phyloP scores from a whole-genome alignment of 2,329 filamentous ascomycete species.

The Aspergillus sergii region DNA sequence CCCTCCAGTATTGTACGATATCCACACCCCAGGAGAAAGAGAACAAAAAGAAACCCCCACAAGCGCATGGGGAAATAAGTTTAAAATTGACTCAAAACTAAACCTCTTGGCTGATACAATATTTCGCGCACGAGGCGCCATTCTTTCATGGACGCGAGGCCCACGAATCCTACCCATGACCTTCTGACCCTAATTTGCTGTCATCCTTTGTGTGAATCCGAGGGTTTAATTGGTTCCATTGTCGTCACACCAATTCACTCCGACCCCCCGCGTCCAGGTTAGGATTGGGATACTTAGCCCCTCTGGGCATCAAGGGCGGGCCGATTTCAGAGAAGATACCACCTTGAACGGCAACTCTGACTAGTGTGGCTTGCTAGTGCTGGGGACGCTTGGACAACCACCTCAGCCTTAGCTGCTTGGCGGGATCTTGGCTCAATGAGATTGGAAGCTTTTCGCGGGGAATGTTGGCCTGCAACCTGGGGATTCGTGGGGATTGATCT shows the following conservation, averaged over 20 bases:
- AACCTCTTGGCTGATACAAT: not conserved
- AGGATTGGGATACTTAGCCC: constrained; percentile 1
- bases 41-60: not conserved
- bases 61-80: not conserved
- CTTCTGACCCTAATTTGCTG: not conserved
- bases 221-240: not conserved
- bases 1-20: not conserved
- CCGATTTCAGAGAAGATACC: not conserved
- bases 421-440: constrained; percentile 17
- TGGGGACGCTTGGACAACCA: constrained; percentile 12
- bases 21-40: not conserved
- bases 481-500: constrained; percentile 8
- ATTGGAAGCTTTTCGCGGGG: constrained; percentile 16
- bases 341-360: constrained; percentile 3
- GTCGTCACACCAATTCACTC: constrained; percentile 2
- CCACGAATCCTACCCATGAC: not conserved
- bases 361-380: constrained; percentile 8
- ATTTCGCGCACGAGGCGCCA: not conserved
- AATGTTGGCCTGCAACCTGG: constrained; percentile 9
- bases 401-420: constrained; percentile 14
- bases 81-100: not conserved
- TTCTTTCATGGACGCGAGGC: not conserved
- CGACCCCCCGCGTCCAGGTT: not conserved
- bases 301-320: constrained; percentile 1
- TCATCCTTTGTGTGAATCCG: not conserved